phyloP scores from a whole-genome alignment of 2,329 filamentous ascomycete genomes.

The Zymoseptoria ardabiliae region DNA sequence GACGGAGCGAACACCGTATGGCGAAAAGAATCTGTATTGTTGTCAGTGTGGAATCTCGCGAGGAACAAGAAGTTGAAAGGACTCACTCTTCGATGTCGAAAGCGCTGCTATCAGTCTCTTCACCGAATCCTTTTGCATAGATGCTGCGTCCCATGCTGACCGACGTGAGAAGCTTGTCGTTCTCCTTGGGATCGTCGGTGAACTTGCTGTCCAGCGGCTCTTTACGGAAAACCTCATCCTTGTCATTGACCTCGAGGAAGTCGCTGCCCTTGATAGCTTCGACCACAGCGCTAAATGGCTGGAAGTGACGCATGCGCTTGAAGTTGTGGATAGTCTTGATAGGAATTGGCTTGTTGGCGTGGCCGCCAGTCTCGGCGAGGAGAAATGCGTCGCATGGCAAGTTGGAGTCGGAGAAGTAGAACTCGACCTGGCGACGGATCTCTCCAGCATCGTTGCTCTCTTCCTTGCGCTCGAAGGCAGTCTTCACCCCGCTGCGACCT shows the following conservation, averaged over 20 bases:
- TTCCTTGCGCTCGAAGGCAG: constrained; percentile 43
- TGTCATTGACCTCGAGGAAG: constrained; percentile 64
- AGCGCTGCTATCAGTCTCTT: constrained; percentile 75
- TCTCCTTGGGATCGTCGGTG: constrained; percentile 46
- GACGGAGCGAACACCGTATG: constrained; percentile 73
- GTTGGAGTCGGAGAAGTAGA: constrained; percentile 92
- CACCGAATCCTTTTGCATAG: constrained; percentile 91
- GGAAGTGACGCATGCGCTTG: constrained; percentile 93
- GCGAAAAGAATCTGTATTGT: constrained; percentile 60
- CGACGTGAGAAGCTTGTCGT: constrained; percentile 51
- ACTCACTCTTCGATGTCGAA: constrained; percentile 72
- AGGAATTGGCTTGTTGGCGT: constrained; percentile 72
- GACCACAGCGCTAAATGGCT: constrained; percentile 76
- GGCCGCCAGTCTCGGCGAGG: constrained; percentile 67
- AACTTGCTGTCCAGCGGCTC: constrained; percentile 51
- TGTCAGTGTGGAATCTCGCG: background rate
- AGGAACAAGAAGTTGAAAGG: background rate
- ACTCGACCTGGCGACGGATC: constrained; percentile 90
- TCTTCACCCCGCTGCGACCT: constrained; percentile 12
- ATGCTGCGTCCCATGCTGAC: constrained; percentile 66
- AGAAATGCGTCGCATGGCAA: constrained; percentile 84
- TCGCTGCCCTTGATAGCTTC: constrained; percentile 73
- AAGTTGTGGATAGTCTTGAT: constrained; percentile 75
- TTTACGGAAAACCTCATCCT: constrained; percentile 71
- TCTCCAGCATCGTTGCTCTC: constrained; percentile 69